Evolutionary conservation across 1,284 basidiomycete genomes (phyloP).

Genomic region (Boletellus deceptivus): DNA sequence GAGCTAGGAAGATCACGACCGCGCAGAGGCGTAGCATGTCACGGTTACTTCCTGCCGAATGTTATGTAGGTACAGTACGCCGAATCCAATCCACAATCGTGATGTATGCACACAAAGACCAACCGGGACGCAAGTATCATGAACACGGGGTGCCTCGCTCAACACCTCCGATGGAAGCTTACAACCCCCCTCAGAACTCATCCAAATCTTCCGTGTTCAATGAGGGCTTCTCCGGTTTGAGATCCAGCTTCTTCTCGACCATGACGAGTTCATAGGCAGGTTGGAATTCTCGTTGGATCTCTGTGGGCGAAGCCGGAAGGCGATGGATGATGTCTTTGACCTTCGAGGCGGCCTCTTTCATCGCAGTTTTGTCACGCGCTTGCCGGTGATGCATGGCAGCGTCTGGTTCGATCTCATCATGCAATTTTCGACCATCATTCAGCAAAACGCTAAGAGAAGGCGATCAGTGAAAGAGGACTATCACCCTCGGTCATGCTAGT

Average conservation of each 20-base stretch:
- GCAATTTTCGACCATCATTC: slow-evolving; percentile 23
- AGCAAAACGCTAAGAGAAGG: slow-evolving; percentile 18
- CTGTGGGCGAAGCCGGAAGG: slow-evolving; percentile 15
- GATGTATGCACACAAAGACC: no score
- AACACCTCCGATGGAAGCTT: no score
- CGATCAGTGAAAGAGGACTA: background rate
- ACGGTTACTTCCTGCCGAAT: no score
- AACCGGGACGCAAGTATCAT: no score
- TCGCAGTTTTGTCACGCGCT: slow-evolving; percentile 8
- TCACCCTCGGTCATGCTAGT: background rate
- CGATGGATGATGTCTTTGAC: slow-evolving; percentile 26
- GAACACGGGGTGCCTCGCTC: no score
- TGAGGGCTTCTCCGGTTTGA: slow-evolving; percentile 20
- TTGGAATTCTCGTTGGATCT: slow-evolving; percentile 29
- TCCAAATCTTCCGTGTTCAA: slow-evolving; percentile 36
- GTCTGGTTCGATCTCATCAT: slow-evolving; percentile 28
- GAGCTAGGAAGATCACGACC: no score
- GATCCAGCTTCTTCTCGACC: slow-evolving; percentile 10
- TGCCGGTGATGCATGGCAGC: slow-evolving; percentile 22
- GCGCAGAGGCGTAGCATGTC: no score
- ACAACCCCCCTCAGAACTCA: slow-evolving; percentile 17
- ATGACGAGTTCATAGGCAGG: slow-evolving; percentile 36
- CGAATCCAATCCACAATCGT: no score
- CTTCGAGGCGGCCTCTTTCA: slow-evolving; percentile 27
- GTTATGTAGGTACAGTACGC: no score